Evolutionary conservation across 2,329 filamentous ascomycete species (phyloP), one percentile per base, ranked within the genome.

Genomic region (Microdochium paspali): DNA sequence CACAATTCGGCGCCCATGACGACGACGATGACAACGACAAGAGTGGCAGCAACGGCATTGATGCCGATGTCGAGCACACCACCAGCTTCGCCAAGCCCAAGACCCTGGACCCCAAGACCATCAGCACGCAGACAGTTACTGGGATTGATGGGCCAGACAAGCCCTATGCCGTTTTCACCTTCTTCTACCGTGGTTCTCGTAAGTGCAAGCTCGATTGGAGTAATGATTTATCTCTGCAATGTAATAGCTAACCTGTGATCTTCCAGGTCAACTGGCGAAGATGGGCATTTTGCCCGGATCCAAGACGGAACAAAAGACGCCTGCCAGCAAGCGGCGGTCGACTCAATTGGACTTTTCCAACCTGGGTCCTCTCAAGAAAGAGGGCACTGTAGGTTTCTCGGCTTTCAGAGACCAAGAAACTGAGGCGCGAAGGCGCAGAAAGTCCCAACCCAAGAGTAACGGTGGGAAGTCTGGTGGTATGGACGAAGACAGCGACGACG

Each of bases 111-210:
- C 91, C 91, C 0, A 96, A 96, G 69, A 90, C 89, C 2, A 98
- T 98, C 61, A 97, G 90, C 61, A 98, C 93, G 2, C 93, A 98
- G 68, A 98, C 93, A 0, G 93, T 98, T n/a, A 97, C 93, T 9
- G 93, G 91, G 18, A 95, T 97, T 52, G 93, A 98, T 64, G 88
- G 90, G 0, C 90, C 90, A 20, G 91, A 97, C 53, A 93, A 91
- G 67, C 93, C 94, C 3, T 98, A 95, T 68, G 93, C 93, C 3
- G 85, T 87, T 9, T 98, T 98, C 65, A 97, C 94, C 24, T 98
- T 98, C 66, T 89, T 97, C 69, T 98, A 98, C 65, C 82, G 93
- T 51, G 93, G 93, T 64, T 87, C 95, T 63, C 85, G 91, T 94
- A 74, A 73, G 89, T 81, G 35, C 12, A 21, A 30, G 48, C 1